These are phyloP conservation scores for Lentinula raphanica DNA, from an alignment of 768 basidiomycete species.

Conservation along the genomic window DNA sequence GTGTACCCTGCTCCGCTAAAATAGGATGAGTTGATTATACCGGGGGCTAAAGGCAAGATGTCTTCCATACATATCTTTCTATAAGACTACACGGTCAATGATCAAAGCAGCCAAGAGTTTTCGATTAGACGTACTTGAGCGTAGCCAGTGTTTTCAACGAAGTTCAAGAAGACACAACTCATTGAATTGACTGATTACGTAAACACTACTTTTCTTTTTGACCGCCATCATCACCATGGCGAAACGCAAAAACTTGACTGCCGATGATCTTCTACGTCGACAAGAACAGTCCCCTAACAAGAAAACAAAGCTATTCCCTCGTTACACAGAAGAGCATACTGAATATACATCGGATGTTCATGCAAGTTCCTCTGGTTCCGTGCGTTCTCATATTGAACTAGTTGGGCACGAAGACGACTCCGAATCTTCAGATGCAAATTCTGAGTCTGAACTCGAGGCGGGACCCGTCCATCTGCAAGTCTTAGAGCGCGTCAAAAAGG, in stretches of 20 bases:
- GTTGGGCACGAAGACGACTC: constrained; percentile 8
- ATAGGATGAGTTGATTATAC: not conserved
- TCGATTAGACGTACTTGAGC: no score
- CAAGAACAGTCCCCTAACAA: constrained; percentile 40
- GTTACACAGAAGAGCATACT: not conserved
- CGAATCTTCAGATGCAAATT: not conserved
- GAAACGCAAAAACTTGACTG: constrained; percentile 29
- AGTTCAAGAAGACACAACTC: no score
- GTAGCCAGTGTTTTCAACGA: no score
- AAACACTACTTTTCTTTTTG: not conserved
- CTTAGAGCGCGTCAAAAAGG: not conserved
- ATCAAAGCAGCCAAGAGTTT: no score
- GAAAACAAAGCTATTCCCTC: constrained; percentile 21
- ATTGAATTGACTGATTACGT: no score
- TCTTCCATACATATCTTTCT: no score
- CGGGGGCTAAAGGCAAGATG: not conserved
- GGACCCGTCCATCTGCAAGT: not conserved
- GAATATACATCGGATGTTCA: not conserved
- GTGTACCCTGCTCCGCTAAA: not conserved
- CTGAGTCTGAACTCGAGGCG: not conserved
- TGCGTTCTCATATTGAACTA: not conserved
- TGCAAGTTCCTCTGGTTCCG: not conserved
- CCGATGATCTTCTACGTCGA: constrained; percentile 42
- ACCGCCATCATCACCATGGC: not conserved
- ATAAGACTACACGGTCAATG: no score